Percentiles rank a stretch among this genome's conserved stretches.
These are phyloP conservation scores for Infundibulicybe gibba DNA, from an alignment of 768 basidiomycete species.

Conservation along the genomic window DNA sequence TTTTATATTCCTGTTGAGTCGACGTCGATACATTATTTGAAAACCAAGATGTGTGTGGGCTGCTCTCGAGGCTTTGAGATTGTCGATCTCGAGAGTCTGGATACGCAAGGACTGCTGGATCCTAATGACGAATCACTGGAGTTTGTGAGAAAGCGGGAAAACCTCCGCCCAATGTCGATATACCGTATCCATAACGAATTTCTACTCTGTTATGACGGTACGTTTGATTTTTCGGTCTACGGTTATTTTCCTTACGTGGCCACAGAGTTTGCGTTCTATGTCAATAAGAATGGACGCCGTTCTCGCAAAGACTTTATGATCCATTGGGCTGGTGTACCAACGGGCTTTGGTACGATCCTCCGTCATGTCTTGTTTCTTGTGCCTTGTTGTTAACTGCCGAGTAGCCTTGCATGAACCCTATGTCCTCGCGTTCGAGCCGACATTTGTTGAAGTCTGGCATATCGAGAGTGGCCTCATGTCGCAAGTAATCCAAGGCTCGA, in stretches of 20 bases:
- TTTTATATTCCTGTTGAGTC: slow-evolving; percentile 99
- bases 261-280: slow-evolving; percentile 97
- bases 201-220: slow-evolving; percentile 95
- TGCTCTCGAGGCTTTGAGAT: slow-evolving; percentile 98
- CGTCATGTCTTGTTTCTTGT: neutral
- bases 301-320: slow-evolving; percentile 93
- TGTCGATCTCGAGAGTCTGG: slow-evolving; percentile 93
- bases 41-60: slow-evolving; percentile 95
- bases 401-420: slow-evolving; percentile 94
- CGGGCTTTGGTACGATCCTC: slow-evolving; percentile 81
- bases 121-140: slow-evolving; percentile 89
- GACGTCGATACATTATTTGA: slow-evolving; percentile 94
- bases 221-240: slow-evolving; percentile 17
- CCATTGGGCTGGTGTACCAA: slow-evolving; percentile 93
- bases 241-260: slow-evolving; percentile 1
- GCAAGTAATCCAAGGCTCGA: slow-evolving; percentile 93
- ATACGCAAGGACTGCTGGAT: slow-evolving; percentile 94
- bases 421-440: slow-evolving; percentile 93
- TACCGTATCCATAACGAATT: slow-evolving; percentile 97
- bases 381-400: slow-evolving; percentile 4
- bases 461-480: slow-evolving; percentile 89
- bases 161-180: slow-evolving; percentile 90
- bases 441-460: slow-evolving; percentile 94
- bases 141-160: slow-evolving; percentile 89
- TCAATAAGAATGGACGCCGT: slow-evolving; percentile 93